Evolutionary conservation across 768 basidiomycete species (phyloP), one percentile per base, ranked within the genome.

Genomic region (Xerocomellus intermedius): DNA sequence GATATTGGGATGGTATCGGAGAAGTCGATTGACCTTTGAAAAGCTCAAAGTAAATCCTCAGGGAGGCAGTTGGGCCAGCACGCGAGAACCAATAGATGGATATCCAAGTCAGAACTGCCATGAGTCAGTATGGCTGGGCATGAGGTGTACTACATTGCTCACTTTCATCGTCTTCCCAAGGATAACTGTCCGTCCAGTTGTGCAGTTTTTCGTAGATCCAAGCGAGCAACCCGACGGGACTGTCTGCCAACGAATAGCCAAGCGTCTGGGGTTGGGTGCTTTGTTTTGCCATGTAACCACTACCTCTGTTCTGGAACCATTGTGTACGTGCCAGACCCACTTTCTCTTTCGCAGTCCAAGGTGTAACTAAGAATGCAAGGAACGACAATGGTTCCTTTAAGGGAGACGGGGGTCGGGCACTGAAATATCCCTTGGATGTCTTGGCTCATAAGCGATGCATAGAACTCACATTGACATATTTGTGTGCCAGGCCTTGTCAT

Each of bases 11-110:
- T 4, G 10, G 2, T 0, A 4, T 0, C 10, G 16, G 8, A 8
- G 0, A 0, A 12, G 9, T 30, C 14, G 21, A 13, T 45, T 39
- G 24, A 8, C 52, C 54, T 4, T 38, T 12, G 16, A 59, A 38
- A 13, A 33, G 57, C 61, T 86, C 86, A 60, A 79, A 85, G 65
- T 86, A 86, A 19, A 84, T 84, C 13, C 83, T 73, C 8, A 79
- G 21, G 0, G 84, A 79, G 0, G 84, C 82, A 2, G 82, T 75
- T 7, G 85, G 83, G 0, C 83, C 83, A 0, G 78, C 74, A 10
- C 78, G 76, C 8, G 83, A 84, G 67, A 85, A 84, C 73, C 75
- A 79, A 61, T 80, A 83, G 12, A 83, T 72, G 3, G 82, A 83
- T 21, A 83, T 64, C 83, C 84, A 86, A 0, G 81, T 82, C 30